phyloP scores from a whole-genome alignment of 139 green algal genomes.

The Trebouxia sp. region DNA sequence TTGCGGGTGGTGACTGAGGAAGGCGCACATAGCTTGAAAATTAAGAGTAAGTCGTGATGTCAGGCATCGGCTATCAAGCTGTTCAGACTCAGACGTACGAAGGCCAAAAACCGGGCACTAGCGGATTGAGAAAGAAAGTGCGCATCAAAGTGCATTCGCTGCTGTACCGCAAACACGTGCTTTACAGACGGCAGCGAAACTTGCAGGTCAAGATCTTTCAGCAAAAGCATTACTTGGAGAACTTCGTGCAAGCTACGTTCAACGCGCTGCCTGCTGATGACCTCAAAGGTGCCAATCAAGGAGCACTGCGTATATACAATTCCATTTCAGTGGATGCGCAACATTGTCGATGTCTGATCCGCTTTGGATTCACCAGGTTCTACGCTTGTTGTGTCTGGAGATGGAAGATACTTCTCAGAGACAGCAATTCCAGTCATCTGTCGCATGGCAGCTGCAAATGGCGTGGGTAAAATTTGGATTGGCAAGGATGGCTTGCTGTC shows the following conservation, averaged over 20 bases:
- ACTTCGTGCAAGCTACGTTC: conserved; percentile 65
- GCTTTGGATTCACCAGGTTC: conserved; percentile 47
- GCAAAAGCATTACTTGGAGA: conserved; percentile 88
- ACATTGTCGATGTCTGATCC: no score
- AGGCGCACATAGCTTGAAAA: no score
- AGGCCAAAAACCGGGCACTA: conserved; percentile 43
- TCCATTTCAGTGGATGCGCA: no score
- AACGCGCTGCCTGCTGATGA: conserved; percentile 37
- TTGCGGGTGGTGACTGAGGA: no score
- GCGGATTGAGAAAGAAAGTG: conserved; percentile 43
- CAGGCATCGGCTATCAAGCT: conserved; percentile 22
- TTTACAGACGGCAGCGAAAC: no score
- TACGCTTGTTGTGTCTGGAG: conserved; percentile 82
- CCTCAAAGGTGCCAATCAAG: conserved; percentile 53
- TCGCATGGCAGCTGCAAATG: conserved; percentile 79
- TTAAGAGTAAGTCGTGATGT: no score
- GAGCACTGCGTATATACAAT: no score
- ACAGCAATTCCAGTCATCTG: conserved; percentile 90
- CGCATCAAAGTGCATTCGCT: background rate
- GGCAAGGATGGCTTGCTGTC: conserved; percentile 75
- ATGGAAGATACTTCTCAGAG: conserved; percentile 92
- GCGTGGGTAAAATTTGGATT: conserved; percentile 33
- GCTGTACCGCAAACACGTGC: background rate
- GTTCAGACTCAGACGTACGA: conserved; percentile 32
- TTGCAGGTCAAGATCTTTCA: conserved; percentile 36